Conservation (phyloP, 2,329 filamentous ascomycete species). For the Colletotrichum gloeosporioides region DNA sequence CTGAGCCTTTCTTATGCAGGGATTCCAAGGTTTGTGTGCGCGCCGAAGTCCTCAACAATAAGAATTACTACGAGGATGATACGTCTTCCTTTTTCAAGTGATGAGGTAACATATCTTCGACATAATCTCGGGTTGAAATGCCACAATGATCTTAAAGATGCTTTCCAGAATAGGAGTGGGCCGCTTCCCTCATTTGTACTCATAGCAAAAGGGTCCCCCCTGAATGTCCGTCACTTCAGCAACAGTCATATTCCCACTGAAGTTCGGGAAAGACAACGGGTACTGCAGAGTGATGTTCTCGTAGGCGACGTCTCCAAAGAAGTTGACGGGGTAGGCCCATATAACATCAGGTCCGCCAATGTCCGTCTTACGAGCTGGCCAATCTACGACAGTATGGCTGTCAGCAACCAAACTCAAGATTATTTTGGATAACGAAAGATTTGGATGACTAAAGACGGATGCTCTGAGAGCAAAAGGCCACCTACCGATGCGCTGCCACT, state of each 20-base stretch:
- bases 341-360: constrained; percentile 36
- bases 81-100: no score
- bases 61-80: fast-evolving
- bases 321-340: constrained; percentile 37
- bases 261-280: neutral
- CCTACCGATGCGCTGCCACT: constrained; percentile 24
- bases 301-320: constrained; percentile 33
- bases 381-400: constrained; percentile 20
- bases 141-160: no score
- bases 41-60: fast-evolving
- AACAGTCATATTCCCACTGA: neutral
- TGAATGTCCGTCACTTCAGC: neutral
- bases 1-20: fast-evolving
- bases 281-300: constrained; percentile 36
- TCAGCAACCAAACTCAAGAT: neutral
- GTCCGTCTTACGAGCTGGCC: constrained; percentile 29
- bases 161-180: fast-evolving
- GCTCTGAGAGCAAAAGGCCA: neutral
- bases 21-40: no score
- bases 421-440: fast-evolving
- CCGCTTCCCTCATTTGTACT: neutral
- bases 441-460: fast-evolving
- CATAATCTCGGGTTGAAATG: no score
- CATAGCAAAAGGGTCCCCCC: neutral
- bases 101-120: no score